A percentile compares a stretch with the other conserved stretches of the same genome.
These are phyloP conservation scores for Heritiera littoralis DNA, from an alignment of 345 rosid species.

Conservation along the genomic window DNA sequence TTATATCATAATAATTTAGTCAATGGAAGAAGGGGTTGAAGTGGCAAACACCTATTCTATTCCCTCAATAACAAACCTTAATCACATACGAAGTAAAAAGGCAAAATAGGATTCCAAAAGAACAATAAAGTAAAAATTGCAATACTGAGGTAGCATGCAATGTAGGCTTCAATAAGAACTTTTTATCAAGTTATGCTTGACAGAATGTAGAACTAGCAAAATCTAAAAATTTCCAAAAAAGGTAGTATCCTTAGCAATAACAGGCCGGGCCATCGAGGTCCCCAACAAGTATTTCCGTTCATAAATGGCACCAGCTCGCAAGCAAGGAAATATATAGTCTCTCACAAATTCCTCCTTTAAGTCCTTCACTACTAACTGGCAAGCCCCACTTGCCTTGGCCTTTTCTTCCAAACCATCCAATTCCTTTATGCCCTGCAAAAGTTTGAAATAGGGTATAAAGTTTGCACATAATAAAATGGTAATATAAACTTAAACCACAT, in stretches of 20 bases:
- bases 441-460: conserved; percentile 16
- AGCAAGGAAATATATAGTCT: conserved; percentile 84
- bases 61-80: background rate
- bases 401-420: conserved; percentile 92
- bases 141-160: background rate
- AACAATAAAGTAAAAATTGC: background rate
- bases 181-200: background rate
- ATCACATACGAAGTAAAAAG: background rate
- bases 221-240: background rate
- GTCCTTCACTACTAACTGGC: conserved; percentile 89
- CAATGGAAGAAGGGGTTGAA: background rate
- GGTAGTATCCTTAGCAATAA: conserved; percentile 81
- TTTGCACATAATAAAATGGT: background rate
- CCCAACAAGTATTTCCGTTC: conserved; percentile 94
- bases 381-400: conserved; percentile 97
- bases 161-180: background rate
- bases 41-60: background rate
- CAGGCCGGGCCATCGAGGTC: conserved; percentile 98
- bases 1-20: background rate
- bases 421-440: conserved; percentile 73
- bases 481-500: background rate
- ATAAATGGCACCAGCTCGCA: conserved; percentile 91
- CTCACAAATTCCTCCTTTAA: conserved; percentile 86
- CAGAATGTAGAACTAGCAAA: background rate
- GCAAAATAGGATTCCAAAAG: background rate